Evolutionary conservation across 2,329 filamentous ascomycete species (phyloP), one percentile per base, ranked within the genome.

Genomic region (Cladosporium sp.): DNA sequence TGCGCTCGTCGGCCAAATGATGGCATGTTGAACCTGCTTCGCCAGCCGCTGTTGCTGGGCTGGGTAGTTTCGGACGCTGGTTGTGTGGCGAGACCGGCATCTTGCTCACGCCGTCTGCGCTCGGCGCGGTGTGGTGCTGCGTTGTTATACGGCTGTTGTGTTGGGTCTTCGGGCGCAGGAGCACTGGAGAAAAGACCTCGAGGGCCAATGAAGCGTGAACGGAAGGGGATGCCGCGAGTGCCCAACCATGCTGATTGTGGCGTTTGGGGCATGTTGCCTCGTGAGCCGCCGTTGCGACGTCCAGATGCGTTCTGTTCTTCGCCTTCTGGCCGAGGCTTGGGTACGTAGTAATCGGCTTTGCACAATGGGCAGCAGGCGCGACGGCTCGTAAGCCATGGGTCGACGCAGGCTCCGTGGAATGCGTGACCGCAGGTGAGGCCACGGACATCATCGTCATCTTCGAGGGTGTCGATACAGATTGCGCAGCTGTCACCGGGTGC

Each of bases 291-390:
- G 12, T 64, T 57, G 61, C 61, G 61, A 24, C 61, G 61, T 6
- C 61, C 51, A 34, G 61, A 57, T 24, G 61, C n/a, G 26, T 64
- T 64, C n/a, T 47, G 49, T 24, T 68, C 70, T 61, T 83, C 82
- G 10, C 80, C 83, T 68, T 88, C 87, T 3, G 91, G 84, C 18
- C 92, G 90, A 60, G 93, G 92, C 80, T 98, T 98, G 0, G 95
- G 94, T 2, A 92, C 90, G 78, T 96, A 98, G 78, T 98, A 99
- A 76, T 99, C 95, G 49, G 94, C 92, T 81, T 99, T 99, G 84
- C 95, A 99, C 7, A 99, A 88, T 6, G 95, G 95, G 77, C 95
- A 99, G 82, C 94, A 98, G 30, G 95, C 95, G 71, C 94, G 90
- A 69, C 95, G 88, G 75, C 91, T 93, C 11, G 95, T 99, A 69